Evolutionary conservation across 257 asterid species (phyloP), one percentile per base, ranked within the genome.

Genomic region (Marsdenia floribunda): DNA sequence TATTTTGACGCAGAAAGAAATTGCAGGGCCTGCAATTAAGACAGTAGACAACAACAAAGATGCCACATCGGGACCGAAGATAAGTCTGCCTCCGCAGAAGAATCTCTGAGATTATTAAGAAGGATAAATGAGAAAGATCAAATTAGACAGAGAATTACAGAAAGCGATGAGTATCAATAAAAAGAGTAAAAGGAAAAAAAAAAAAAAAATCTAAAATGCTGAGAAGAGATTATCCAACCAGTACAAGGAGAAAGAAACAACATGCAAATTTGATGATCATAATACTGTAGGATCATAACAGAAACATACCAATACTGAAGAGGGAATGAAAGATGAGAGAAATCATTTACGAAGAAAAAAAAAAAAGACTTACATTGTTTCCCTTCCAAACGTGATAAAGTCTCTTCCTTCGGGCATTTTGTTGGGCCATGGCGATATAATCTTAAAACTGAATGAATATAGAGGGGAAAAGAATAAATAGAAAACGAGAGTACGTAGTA

Each of bases 21-120:
- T 60, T 21, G 90, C 87, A 1, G 98, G 97, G 66, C 91, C 88
- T 10, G 81, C 86, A 73, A 90, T 86, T 14, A 89, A 81, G 75
- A 83, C 79, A 58, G 83, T 68, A 53, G 97, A 84, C 47, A 94
- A 74, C 77, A 86, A 84, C 86, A 94, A 76, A 60, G 97, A 88
- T 58, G 91, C 75, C 47, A 81, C 96, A 57, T 94, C 98, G 13
- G 98, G 97, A 42, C 98, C 98, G 73, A 94, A 90, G 71, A 94
- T 69, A 90, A 94, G 82, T 81, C 98, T 89, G 77, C 98, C 98
- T 70, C 96, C 97, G n/a, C 79, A 86, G 13, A 86, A 84, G 89
- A 94, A 94, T 81, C 71, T 92, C 98, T 94, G 94, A 26, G 15
- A 85, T 82, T 70, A 84, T 47, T 60, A 24, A 60, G 72, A 82